A percentile compares a stretch with the other conserved stretches of the same genome.
phyloP scores from a whole-genome alignment of 257 asterid genomes.

The Primulina huaijiensis region DNA sequence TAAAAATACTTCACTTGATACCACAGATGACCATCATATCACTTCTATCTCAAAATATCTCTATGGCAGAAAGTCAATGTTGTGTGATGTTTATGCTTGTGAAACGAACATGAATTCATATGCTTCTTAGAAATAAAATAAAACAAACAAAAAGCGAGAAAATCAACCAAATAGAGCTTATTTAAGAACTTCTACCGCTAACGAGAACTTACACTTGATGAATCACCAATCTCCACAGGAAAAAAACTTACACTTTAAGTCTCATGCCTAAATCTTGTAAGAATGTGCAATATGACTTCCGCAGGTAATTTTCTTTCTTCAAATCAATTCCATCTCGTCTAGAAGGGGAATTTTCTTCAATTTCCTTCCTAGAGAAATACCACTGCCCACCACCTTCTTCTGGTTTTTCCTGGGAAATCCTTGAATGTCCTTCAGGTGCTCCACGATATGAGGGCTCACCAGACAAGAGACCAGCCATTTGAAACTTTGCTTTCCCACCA shows the following conservation, averaged over 20 bases:
- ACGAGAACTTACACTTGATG: slow-evolving; percentile 11
- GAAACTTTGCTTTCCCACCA: slow-evolving; percentile 36
- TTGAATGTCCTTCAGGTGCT: slow-evolving; percentile 49
- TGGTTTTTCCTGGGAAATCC: slow-evolving; percentile 51
- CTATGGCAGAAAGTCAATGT: background rate
- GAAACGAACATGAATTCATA: slow-evolving; percentile 1
- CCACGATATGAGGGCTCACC: slow-evolving; percentile 73
- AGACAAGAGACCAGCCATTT: slow-evolving; percentile 58
- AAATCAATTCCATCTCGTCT: slow-evolving; percentile 76
- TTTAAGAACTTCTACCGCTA: slow-evolving; percentile 14
- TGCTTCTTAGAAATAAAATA: slow-evolving; percentile 4
- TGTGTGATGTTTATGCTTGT: background rate
- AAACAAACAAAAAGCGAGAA: background rate
- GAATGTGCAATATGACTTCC: slow-evolving; percentile 80
- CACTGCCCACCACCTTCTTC: slow-evolving; percentile 69
- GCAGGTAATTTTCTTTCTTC: slow-evolving; percentile 78
- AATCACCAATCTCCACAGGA: slow-evolving; percentile 1
- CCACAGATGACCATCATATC: slow-evolving; percentile 1
- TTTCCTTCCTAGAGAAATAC: slow-evolving; percentile 82
- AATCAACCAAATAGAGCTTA: slow-evolving; percentile 15
- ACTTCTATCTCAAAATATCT: slow-evolving; percentile 2
- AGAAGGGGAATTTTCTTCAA: slow-evolving; percentile 87
- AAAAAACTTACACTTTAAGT: slow-evolving; percentile 78
- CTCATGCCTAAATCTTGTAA: slow-evolving; percentile 91
- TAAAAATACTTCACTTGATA: background rate